phyloP scores from a whole-genome alignment of 73 alveolate species.

The Paramecium pentaurelia region DNA sequence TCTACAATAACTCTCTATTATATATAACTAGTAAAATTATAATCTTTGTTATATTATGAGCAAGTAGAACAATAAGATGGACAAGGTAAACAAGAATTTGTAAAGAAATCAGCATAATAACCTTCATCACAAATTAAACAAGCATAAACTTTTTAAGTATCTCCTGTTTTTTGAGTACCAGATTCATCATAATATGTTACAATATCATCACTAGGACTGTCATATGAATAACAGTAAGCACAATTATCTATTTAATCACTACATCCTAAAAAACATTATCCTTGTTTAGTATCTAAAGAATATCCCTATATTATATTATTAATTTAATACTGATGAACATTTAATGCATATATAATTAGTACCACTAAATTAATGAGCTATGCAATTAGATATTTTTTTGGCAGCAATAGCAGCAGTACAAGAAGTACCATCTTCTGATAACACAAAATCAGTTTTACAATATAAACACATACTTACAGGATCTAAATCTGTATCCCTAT shows the following conservation, averaged over 20 bases:
- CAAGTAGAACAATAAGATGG: not conserved
- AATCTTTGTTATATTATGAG: not conserved
- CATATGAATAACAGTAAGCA: not conserved
- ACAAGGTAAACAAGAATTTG: not conserved
- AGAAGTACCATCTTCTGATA: not conserved
- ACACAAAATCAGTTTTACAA: not conserved
- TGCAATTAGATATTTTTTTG: not conserved
- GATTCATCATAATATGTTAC: not conserved
- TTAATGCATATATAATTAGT: not conserved
- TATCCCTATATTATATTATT: not conserved
- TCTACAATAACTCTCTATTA: not conserved
- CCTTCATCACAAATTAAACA: constrained; percentile 27
- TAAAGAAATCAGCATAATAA: constrained; percentile 22
- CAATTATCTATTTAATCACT: not conserved
- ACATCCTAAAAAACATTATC: not conserved
- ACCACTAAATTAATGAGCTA: not conserved
- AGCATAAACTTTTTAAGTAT: not conserved
- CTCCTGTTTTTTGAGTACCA: not conserved
- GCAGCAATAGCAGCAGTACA: not conserved
- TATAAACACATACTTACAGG: not conserved
- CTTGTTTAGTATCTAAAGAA: not conserved
- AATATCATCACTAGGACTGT: not conserved
- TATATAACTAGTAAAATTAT: not conserved
- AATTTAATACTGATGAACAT: not conserved
- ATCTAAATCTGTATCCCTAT: not conserved